These are phyloP conservation scores for Metschnikowia arizonensis DNA, from an alignment of 805 yeast genomes.

Conservation along the genomic window DNA sequence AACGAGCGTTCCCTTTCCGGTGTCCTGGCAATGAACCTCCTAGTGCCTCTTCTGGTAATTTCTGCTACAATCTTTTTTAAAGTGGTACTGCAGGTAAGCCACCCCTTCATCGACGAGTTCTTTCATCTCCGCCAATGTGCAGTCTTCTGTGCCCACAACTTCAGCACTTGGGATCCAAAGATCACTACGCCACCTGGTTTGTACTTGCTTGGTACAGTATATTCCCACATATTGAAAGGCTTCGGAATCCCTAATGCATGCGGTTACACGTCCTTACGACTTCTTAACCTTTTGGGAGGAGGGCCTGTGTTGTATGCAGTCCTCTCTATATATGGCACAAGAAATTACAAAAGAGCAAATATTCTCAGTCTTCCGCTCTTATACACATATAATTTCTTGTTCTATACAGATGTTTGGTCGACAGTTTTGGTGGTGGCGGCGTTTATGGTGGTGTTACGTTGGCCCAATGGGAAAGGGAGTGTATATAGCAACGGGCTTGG, in stretches of 20 bases:
- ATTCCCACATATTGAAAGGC: slow-evolving; percentile 35
- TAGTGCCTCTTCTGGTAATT: slow-evolving; percentile 2
- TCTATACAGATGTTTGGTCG: slow-evolving; percentile 94
- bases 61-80: slow-evolving; percentile 10
- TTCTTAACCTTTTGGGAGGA: slow-evolving; percentile 67
- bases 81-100: slow-evolving; percentile 8
- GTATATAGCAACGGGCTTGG: slow-evolving; percentile 52
- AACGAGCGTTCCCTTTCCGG: too few species aligned
- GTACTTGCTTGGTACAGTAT: slow-evolving; percentile 47
- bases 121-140: slow-evolving; percentile 83
- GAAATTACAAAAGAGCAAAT: slow-evolving; percentile 25
- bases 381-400: slow-evolving; percentile 67
- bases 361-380: slow-evolving; percentile 61
- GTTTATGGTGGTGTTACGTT: slow-evolving; percentile 42
- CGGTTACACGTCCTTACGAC: slow-evolving; percentile 23
- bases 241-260: slow-evolving; percentile 23
- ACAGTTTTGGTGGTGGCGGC: slow-evolving; percentile 60
- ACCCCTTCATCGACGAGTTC: slow-evolving; percentile 60
- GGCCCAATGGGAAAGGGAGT: slow-evolving; percentile 22
- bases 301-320: slow-evolving; percentile 47
- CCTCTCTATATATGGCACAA: slow-evolving; percentile 24
- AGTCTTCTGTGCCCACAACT: slow-evolving; percentile 58
- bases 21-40: slow-evolving; percentile 5
- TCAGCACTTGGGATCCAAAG: slow-evolving; percentile 58
- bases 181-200: slow-evolving; percentile 97